phyloP scores from a whole-genome alignment of 2,329 filamentous ascomycete species.

The Aspergillus proliferans region DNA sequence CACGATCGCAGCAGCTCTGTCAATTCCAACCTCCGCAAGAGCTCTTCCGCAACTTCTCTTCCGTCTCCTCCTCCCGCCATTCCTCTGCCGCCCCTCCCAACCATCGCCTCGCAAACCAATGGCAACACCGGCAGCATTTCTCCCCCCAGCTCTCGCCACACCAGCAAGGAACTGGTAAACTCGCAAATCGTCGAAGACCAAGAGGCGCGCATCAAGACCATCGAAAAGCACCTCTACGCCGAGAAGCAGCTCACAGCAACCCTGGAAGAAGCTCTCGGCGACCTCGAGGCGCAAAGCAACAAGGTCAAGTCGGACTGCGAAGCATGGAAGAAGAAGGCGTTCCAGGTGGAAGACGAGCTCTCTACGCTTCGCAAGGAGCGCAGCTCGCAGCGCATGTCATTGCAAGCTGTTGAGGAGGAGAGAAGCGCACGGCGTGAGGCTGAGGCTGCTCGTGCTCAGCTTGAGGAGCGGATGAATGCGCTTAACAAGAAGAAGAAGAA shows the following conservation, averaged over 20 bases:
- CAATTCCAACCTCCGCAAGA: slow-evolving; percentile 74
- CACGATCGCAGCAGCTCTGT: slow-evolving; percentile 54
- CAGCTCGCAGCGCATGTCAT: slow-evolving; percentile 54
- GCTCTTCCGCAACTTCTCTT: slow-evolving; percentile 70
- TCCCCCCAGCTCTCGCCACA: slow-evolving; percentile 60
- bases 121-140: slow-evolving; percentile 51
- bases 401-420: slow-evolving; percentile 95
- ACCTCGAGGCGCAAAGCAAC: slow-evolving; percentile 85
- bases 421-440: slow-evolving; percentile 85
- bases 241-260: slow-evolving; percentile 96
- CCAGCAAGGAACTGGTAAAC: slow-evolving; percentile 72
- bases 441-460: slow-evolving; percentile 77
- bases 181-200: slow-evolving; percentile 89
- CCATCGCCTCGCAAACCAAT: slow-evolving; percentile 45
- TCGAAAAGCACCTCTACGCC: slow-evolving; percentile 92
- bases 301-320: slow-evolving; percentile 89
- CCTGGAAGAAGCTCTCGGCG: slow-evolving; percentile 88
- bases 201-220: slow-evolving; percentile 86
- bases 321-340: slow-evolving; percentile 79
- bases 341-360: slow-evolving; percentile 62
- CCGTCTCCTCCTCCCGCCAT: slow-evolving; percentile 93
- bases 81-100: slow-evolving; percentile 85
- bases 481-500: slow-evolving; percentile 87
- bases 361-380: slow-evolving; percentile 52
- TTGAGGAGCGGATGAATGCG: slow-evolving; percentile 92